A percentile compares a stretch with the other conserved stretches of the same genome.
Evolutionary conservation across 345 rosid species (phyloP).

Genomic region (Dimocarpus longan): DNA sequence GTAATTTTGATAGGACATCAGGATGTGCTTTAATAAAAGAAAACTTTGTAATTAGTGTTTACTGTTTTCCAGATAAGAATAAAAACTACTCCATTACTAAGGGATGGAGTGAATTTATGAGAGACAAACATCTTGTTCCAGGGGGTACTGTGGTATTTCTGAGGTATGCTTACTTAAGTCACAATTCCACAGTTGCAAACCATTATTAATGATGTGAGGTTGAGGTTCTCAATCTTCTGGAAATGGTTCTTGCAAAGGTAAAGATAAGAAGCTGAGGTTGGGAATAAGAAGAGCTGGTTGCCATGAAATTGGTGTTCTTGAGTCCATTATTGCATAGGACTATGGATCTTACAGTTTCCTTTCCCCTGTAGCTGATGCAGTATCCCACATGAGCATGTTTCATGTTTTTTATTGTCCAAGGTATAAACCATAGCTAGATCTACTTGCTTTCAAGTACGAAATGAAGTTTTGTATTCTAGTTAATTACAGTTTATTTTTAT

Average conservation of each 20-base stretch:
- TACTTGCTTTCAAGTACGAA: neutral
- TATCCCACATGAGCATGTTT: slow-evolving; percentile 63
- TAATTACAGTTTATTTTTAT: no score
- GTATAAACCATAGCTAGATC: slow-evolving; percentile 31
- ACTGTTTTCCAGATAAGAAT: slow-evolving; percentile 56
- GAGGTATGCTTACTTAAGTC: no score
- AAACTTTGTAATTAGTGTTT: neutral
- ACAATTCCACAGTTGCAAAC: no score
- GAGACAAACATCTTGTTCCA: no score
- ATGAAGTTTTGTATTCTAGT: neutral
- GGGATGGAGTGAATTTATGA: no score
- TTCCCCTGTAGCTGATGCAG: slow-evolving; percentile 65
- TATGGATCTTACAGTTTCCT: slow-evolving; percentile 50
- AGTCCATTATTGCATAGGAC: slow-evolving; percentile 51
- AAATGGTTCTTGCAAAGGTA: slow-evolving; percentile 45
- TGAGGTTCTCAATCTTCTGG: neutral
- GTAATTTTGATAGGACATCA: slow-evolving; percentile 36
- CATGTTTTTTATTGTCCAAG: slow-evolving; percentile 83
- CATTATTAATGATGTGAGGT: no score
- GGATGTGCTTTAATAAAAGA: slow-evolving; percentile 32
- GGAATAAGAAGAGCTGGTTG: slow-evolving; percentile 77
- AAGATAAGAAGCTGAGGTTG: slow-evolving; percentile 75
- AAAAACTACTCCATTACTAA: no score
- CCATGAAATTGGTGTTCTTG: slow-evolving; percentile 73
- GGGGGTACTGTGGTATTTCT: no score